Evolutionary conservation across 768 basidiomycete genomes (phyloP).

Genomic region (Tephrocybe sp.): DNA sequence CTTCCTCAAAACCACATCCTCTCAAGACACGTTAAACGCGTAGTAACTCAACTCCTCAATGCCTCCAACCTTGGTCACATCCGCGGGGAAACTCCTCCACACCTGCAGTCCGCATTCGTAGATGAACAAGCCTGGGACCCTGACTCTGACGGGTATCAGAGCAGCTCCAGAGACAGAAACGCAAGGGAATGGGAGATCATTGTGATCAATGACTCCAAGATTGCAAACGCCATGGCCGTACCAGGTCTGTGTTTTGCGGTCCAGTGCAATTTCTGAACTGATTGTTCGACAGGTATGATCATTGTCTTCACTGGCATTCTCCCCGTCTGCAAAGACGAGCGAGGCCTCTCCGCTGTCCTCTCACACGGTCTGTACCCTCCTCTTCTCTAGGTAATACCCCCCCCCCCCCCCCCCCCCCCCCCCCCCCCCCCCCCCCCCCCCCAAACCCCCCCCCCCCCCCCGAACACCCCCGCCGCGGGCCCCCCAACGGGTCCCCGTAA

Average conservation of each 20-base stretch:
- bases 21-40: conserved; percentile 62
- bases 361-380: conserved; percentile 62
- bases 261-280: neutral
- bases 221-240: conserved; percentile 75
- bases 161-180: conserved; percentile 22
- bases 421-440: neutral
- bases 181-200: conserved; percentile 62
- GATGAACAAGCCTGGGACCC: conserved; percentile 29
- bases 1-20: conserved; percentile 68
- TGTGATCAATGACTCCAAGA: conserved; percentile 69
- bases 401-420: neutral
- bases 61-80: conserved; percentile 72
- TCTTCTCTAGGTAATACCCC: no score
- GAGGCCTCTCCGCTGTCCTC: conserved; percentile 80
- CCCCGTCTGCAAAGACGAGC: conserved; percentile 71
- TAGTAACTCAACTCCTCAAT: conserved; percentile 67
- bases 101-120: conserved; percentile 8
- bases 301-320: conserved; percentile 90
- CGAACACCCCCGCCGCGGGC: no score
- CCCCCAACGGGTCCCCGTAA: no score
- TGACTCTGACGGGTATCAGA: conserved; percentile 20
- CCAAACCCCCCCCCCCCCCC: no score
- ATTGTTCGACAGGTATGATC: conserved; percentile 51
- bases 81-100: conserved; percentile 22
- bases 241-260: conserved; percentile 46